Base-by-base conservation (phyloP, 805 yeast species). In the Spathaspora sp. region DNA sequence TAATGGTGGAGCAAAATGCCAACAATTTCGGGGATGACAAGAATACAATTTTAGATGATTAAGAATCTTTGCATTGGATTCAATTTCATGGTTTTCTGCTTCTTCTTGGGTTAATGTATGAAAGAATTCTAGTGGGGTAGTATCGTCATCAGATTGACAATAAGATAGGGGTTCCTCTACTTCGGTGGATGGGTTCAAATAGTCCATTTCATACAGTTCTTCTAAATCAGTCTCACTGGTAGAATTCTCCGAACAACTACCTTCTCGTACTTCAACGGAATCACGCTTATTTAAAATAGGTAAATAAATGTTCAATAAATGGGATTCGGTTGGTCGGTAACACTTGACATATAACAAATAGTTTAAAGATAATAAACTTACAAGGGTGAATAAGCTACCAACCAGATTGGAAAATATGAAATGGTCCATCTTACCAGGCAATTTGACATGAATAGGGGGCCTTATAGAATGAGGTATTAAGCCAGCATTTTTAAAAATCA, bases 401-500 rank as follows among this genome's bases (percentile, higher is more conserved):
- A 45, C 43, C 18, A 42, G 19, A 26, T 53, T 45, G 44, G 64
- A 55, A 54, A 73, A 79, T 48, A 76, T 58, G 47, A 63, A 64
- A 28, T 57, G 55, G 66, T 72, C 89, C 57, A 65, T 56, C 44
- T 67, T 65, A 49, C 67, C 73, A 9, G 79, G 73, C 29, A 78
- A 59, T 48, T 75, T 70, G 44, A 81, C 85, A 57, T 77, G 78
- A 50, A 85, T 85, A 1, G 55, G 53, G 0, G 89, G 90, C 50
- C 89, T 69, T 56, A 76, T 71, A 5, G 66, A 66, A 26, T 68
- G 73, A 7, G 90, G 89, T 23, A 85, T 81, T 2, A 70, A 40
- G 1, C 82, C 82, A 1, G 88, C 87, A 58, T 82, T 75, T 61
- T 82, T 79, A 67, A 83, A 83, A 19, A 81, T 75, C 40, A 65